Conservation (phyloP, 164 flowering plant species). For the Amborella trichopoda region DNA sequence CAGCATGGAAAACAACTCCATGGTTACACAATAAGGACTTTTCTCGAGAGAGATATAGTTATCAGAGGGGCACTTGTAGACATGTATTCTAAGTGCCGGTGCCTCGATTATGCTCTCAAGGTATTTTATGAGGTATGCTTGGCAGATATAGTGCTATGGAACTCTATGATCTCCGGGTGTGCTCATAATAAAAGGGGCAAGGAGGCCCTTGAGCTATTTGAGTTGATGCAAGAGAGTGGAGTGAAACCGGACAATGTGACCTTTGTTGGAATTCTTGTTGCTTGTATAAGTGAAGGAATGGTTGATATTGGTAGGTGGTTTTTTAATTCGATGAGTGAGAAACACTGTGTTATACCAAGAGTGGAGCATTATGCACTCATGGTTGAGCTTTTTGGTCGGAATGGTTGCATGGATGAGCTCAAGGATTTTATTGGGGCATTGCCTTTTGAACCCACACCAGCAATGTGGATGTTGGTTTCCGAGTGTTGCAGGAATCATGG, state of each 20-base stretch:
- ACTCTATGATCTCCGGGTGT: constrained; percentile 28
- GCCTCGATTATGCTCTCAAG: constrained; percentile 21
- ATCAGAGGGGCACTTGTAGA: constrained; percentile 37
- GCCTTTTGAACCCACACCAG: constrained; percentile 40
- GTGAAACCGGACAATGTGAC: constrained; percentile 39
- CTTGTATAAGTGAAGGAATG: constrained; percentile 34
- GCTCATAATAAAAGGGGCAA: constrained; percentile 19
- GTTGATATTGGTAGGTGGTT: constrained; percentile 29
- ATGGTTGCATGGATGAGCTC: constrained; percentile 37
- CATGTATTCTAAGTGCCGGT: constrained; percentile 48
- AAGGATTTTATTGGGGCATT: constrained; percentile 31
- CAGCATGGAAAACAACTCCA: constrained; percentile 48
- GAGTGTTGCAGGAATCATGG: constrained; percentile 30
- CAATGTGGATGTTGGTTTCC: constrained; percentile 31
- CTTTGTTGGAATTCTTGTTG: constrained; percentile 37
- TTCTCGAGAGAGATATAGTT: constrained; percentile 28
- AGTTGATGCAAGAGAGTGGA: constrained; percentile 26
- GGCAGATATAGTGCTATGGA: constrained; percentile 33
- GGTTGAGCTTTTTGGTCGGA: constrained; percentile 37
- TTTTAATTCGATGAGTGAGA: constrained; percentile 30
- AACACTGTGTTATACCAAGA: constrained; percentile 28
- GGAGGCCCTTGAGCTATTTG: constrained; percentile 28
- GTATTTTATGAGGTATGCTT: constrained; percentile 18
- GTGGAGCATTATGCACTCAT: constrained; percentile 51
- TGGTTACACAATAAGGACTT: constrained; percentile 42